These are phyloP conservation scores for Cladosporium cucumerinum DNA, from an alignment of 2,329 filamentous ascomycete species.

Conservation along the genomic window DNA sequence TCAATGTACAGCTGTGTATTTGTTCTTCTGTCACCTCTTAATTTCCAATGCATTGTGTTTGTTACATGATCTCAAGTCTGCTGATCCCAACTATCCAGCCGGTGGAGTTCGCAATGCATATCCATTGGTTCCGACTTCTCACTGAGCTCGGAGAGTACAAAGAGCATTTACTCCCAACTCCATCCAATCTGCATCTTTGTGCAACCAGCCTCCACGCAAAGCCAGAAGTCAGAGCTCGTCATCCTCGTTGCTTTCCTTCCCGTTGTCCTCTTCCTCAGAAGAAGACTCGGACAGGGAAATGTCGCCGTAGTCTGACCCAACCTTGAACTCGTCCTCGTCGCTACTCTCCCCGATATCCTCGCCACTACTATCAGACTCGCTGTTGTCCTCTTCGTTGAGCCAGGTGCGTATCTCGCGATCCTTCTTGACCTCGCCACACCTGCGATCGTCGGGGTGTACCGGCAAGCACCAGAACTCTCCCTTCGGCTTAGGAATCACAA, in stretches of 20 bases:
- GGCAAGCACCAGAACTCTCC: slow-evolving; percentile 30
- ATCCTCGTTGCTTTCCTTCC: not conserved
- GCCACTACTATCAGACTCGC: not conserved
- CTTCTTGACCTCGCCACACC: slow-evolving; percentile 17
- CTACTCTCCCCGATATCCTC: not conserved
- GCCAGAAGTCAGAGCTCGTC: not conserved
- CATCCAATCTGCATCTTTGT: not conserved
- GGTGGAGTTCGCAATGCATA: not conserved
- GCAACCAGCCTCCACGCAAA: not conserved
- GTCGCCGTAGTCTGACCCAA: not conserved
- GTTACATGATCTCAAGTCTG: not conserved
- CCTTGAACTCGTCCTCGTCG: not conserved
- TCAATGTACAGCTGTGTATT: slow-evolving; percentile 8
- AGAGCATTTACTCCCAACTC: not conserved
- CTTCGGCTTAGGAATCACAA: not conserved
- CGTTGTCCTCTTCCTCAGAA: not conserved
- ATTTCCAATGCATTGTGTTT: not conserved
- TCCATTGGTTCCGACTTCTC: not conserved
- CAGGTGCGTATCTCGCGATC: not conserved
- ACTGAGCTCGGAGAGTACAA: not conserved
- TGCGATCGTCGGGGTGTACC: slow-evolving; percentile 27
- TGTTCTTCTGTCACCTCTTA: not conserved
- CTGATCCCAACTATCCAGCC: not conserved
- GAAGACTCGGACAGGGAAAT: not conserved
- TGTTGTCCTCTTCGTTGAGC: not conserved